These are phyloP conservation scores for Penicillium nucicola DNA, from an alignment of 495 filamentous ascomycete species.

Conservation along the genomic window DNA sequence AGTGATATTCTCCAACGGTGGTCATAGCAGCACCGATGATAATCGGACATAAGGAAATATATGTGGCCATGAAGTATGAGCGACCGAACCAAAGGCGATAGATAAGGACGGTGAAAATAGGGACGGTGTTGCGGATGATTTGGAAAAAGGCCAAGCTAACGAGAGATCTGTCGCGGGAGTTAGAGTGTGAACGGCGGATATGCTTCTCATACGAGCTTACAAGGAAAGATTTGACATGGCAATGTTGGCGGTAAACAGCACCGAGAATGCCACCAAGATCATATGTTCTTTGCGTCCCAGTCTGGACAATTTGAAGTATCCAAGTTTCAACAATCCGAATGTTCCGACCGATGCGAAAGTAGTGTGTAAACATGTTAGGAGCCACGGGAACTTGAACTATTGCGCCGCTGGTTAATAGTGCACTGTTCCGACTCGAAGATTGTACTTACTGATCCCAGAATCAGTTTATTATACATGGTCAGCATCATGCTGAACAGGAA, in stretches of 20 bases:
- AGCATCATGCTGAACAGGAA: slow-evolving; percentile 17
- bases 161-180: slow-evolving; percentile 2
- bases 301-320: slow-evolving; percentile 13
- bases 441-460: slow-evolving; percentile 11
- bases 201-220: background rate
- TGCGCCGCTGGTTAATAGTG: background rate
- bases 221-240: slow-evolving; percentile 18
- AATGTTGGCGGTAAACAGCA: slow-evolving; percentile 16
- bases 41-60: slow-evolving; percentile 13
- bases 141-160: slow-evolving; percentile 18
- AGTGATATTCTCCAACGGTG: slow-evolving; percentile 15
- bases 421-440: too few species aligned
- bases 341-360: slow-evolving; percentile 11
- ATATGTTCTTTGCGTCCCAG: slow-evolving; percentile 9
- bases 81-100: slow-evolving; percentile 15
- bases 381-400: slow-evolving; percentile 16
- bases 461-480: slow-evolving; percentile 17
- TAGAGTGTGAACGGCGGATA: background rate
- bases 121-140: slow-evolving; percentile 17
- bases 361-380: slow-evolving; percentile 15
- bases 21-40: slow-evolving; percentile 16
- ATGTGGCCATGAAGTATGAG: slow-evolving; percentile 9
- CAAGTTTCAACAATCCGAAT: slow-evolving; percentile 10
- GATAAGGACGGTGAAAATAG: slow-evolving; percentile 15
- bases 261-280: slow-evolving; percentile 13